Evolutionary conservation across 345 rosid genomes (phyloP).

Genomic region (Dipteronia sinensis): DNA sequence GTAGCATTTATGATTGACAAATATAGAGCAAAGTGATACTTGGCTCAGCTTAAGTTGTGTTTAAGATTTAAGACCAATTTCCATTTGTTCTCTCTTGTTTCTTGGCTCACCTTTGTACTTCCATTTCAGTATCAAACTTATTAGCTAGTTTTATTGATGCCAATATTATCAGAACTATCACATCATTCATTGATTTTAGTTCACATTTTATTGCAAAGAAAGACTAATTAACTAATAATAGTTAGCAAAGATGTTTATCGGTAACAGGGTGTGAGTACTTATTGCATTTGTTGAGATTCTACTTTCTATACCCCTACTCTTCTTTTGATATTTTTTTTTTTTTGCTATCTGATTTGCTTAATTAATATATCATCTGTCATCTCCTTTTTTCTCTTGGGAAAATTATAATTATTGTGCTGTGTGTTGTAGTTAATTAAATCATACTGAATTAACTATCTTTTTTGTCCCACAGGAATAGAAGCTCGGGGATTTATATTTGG

Average conservation of each 20-base stretch:
- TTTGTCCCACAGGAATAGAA: slow-evolving; percentile 69
- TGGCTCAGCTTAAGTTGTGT: neutral
- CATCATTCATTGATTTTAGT: neutral
- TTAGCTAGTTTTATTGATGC: neutral
- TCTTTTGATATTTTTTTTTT: neutral
- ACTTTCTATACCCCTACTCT: neutral
- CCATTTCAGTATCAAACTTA: neutral
- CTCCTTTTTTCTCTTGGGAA: neutral
- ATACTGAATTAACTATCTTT: neutral
- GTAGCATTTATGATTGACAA: no score
- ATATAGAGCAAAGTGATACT: neutral
- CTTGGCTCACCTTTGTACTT: neutral
- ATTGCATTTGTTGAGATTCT: neutral
- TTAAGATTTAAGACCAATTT: neutral
- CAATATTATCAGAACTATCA: neutral
- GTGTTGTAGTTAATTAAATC: slow-evolving; percentile 4
- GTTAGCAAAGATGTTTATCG: neutral
- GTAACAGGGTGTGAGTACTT: neutral
- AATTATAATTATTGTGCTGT: neutral
- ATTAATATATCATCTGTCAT: neutral
- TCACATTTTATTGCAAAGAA: neutral
- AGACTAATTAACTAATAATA: no score
- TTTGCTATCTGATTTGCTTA: neutral
- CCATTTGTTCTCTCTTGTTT: neutral
- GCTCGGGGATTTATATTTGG: slow-evolving; percentile 97